Percentiles rank a stretch among this genome's conserved stretches.
Evolutionary conservation across 495 filamentous ascomycete species (phyloP).

Genomic region (Tricharina praecox): DNA sequence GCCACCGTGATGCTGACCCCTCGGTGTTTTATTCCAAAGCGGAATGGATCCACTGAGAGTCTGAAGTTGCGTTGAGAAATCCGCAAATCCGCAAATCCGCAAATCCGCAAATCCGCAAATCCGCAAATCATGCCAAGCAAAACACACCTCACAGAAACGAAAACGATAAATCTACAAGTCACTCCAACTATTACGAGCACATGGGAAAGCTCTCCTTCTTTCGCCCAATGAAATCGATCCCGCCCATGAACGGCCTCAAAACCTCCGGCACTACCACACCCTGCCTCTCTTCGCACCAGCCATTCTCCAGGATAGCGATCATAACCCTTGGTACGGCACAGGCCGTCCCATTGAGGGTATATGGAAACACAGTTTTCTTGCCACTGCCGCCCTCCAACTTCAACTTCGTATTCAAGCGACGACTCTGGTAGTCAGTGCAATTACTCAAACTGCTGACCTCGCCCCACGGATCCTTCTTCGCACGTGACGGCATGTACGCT

Average conservation of each 20-base stretch:
- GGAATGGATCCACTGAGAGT: too few species aligned
- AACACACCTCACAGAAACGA: too few species aligned
- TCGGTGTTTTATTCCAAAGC: too few species aligned
- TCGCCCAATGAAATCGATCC: slow-evolving; percentile 44
- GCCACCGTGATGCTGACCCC: too few species aligned
- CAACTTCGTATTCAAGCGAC: slow-evolving; percentile 42
- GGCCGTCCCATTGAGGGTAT: slow-evolving; percentile 88
- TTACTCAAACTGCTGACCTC: slow-evolving; percentile 82
- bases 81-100: too few species aligned
- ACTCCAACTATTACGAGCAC: too few species aligned
- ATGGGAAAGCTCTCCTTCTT: too few species aligned
- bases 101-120: too few species aligned
- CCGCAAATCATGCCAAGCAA: too few species aligned
- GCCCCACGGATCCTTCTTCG: slow-evolving; percentile 67
- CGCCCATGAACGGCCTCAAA: slow-evolving; percentile 67
- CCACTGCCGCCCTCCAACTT: slow-evolving; percentile 29
- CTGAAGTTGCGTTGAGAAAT: too few species aligned
- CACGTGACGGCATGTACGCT: slow-evolving; percentile 74
- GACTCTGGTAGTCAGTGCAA: slow-evolving; percentile 86
- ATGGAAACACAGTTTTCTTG: slow-evolving; percentile 34
- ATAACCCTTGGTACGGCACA: slow-evolving; percentile 78
- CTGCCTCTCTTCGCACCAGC: slow-evolving; percentile 53
- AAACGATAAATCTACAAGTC: too few species aligned
- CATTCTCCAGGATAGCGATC: slow-evolving; percentile 83
- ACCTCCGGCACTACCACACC: slow-evolving; percentile 58